Conservation (phyloP, 192 early-diverging fungal species). For the Gaertneriomyces sp. region DNA sequence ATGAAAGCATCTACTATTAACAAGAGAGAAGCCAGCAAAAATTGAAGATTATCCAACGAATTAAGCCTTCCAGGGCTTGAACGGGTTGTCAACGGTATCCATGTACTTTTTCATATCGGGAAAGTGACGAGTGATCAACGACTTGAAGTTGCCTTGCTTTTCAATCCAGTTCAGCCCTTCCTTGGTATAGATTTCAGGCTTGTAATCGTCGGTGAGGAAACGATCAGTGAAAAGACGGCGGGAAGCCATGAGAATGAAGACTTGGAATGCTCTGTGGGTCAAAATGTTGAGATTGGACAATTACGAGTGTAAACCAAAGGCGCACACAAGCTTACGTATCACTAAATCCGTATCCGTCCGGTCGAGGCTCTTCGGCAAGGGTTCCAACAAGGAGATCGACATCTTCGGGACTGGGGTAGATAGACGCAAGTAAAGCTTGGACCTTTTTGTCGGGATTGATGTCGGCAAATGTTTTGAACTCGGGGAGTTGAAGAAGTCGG, state of each 20-base stretch:
- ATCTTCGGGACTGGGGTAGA: constrained; percentile 26
- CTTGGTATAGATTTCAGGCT: constrained; percentile 24
- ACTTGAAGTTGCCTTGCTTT: constrained; percentile 21
- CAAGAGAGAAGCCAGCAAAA: too few relatives aligned
- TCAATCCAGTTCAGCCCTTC: constrained; percentile 31
- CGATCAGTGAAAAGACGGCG: constrained; percentile 29
- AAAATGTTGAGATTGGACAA: neutral
- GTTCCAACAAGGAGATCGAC: constrained; percentile 35
- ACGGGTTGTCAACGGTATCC: constrained; percentile 27
- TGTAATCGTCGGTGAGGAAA: constrained; percentile 35
- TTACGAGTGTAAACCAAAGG: neutral
- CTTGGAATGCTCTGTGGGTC: constrained; percentile 2
- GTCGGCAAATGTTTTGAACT: constrained; percentile 17
- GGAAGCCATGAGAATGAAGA: constrained; percentile 31
- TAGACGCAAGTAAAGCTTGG: constrained; percentile 7
- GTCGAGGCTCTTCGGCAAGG: constrained; percentile 30
- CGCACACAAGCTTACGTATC: constrained; percentile 16
- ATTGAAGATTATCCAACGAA: neutral
- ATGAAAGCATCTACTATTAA: too few relatives aligned
- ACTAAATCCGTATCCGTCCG: constrained; percentile 33
- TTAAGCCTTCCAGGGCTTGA: constrained; percentile 32
- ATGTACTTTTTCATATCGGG: constrained; percentile 21
- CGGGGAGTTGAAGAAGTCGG: constrained; percentile 7
- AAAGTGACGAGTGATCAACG: constrained; percentile 21
- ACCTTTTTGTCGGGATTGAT: constrained; percentile 17